phyloP scores from a whole-genome alignment of 495 filamentous ascomycete genomes.

The Trichocladium uniseriatum region DNA sequence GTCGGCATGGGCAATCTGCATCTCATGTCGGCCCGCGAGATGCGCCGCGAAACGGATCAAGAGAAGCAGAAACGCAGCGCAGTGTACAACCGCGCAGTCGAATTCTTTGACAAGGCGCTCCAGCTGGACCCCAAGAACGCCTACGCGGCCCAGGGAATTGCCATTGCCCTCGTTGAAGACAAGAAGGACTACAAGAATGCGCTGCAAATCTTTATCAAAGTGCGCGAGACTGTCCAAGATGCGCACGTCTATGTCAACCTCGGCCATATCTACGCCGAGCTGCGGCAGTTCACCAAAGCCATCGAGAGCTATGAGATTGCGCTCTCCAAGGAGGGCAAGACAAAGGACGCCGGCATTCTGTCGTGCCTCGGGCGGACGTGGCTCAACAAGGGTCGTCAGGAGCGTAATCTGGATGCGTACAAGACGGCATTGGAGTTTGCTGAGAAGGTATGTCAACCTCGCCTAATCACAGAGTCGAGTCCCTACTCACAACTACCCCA shows the following conservation, averaged over 20 bases:
- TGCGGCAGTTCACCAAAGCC: conserved; percentile 77
- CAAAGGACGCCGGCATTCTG: conserved; percentile 69
- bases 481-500: conserved; percentile 22
- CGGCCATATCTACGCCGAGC: conserved; percentile 82
- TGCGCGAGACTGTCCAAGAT: conserved; percentile 81
- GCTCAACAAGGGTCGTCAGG: conserved; percentile 74
- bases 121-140: conserved; percentile 89
- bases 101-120: conserved; percentile 96
- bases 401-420: conserved; percentile 70
- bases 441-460: conserved; percentile 46
- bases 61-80: conserved; percentile 84
- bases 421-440: conserved; percentile 82
- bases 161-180: conserved; percentile 87
- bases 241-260: conserved; percentile 81
- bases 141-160: conserved; percentile 91
- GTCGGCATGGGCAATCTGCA: conserved; percentile 95
- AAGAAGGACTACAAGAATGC: conserved; percentile 74
- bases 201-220: conserved; percentile 75
- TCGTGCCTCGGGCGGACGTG: conserved; percentile 93
- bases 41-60: conserved; percentile 77
- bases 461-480: too few relatives aligned
- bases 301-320: conserved; percentile 95
- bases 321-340: conserved; percentile 65
- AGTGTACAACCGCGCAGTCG: conserved; percentile 81
- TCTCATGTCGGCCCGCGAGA: conserved; percentile 77